These are phyloP conservation scores for Populus pruinosa DNA, from an alignment of 345 rosid genomes.

Conservation along the genomic window DNA sequence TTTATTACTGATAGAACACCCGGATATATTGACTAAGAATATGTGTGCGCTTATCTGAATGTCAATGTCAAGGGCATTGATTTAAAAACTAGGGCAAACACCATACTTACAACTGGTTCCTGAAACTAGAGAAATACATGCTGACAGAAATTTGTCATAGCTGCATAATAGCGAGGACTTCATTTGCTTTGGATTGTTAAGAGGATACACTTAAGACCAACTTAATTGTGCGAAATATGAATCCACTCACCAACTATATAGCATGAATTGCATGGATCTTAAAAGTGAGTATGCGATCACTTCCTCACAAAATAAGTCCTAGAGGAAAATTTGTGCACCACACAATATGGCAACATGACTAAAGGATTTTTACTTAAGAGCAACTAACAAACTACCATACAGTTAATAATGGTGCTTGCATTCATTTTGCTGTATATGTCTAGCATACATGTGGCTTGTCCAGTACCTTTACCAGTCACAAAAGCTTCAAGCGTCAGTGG, in stretches of 20 bases:
- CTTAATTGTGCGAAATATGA: not conserved
- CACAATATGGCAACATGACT: not conserved
- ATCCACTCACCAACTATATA: not conserved
- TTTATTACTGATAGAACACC: not conserved
- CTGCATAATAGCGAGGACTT: not conserved
- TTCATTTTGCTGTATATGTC: not conserved
- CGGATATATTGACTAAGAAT: not conserved
- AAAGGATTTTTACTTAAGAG: not conserved
- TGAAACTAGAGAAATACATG: not conserved
- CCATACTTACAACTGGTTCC: not conserved
- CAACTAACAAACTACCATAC: not conserved
- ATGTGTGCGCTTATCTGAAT: not conserved
- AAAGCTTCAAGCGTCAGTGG: not conserved
- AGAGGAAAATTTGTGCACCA: not conserved
- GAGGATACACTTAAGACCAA: not conserved
- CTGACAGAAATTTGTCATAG: not conserved
- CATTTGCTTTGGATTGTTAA: not conserved
- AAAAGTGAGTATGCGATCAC: not conserved
- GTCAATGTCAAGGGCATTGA: not conserved
- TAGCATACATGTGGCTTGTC: not conserved
- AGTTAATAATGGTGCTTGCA: not conserved
- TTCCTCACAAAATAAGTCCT: not conserved
- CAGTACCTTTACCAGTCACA: not conserved
- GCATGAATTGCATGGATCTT: not conserved
- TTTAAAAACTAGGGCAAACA: not conserved